Conservation (phyloP, 345 rosid species). For the Isatis tinctoria region DNA sequence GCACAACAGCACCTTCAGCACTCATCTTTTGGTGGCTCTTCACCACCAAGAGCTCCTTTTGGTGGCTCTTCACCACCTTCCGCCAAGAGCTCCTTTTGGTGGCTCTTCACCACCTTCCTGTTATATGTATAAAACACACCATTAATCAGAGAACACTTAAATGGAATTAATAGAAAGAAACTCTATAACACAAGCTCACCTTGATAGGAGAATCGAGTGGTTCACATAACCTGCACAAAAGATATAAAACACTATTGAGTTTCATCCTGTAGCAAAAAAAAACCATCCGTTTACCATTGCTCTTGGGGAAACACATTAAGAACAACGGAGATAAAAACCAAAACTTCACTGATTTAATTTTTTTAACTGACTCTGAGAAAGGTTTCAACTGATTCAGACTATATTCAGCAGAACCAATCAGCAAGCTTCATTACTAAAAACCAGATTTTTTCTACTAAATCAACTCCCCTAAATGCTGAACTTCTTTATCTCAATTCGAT, state of each 20-base stretch:
- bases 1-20: slow-evolving; percentile 92
- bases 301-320: background rate
- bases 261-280: background rate
- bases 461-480: background rate
- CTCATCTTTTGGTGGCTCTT: slow-evolving; percentile 78
- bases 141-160: background rate
- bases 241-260: background rate
- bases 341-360: background rate
- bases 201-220: slow-evolving; percentile 68
- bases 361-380: background rate
- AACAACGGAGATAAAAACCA: background rate
- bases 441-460: background rate
- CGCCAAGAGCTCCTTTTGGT: slow-evolving; percentile 69
- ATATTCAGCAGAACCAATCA: background rate
- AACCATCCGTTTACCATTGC: background rate
- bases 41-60: no score
- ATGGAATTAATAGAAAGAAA: background rate
- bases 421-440: background rate
- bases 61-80: no score
- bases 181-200: slow-evolving; percentile 39
- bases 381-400: background rate
- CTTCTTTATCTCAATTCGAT: background rate
- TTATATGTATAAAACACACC: slow-evolving; percentile 1
- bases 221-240: slow-evolving; percentile 73
- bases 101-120: slow-evolving; percentile 97